Percentiles rank a stretch among this genome's conserved stretches.
These are phyloP conservation scores for Dactylellina parvicollis DNA, from an alignment of 2,329 filamentous ascomycete genomes.

Conservation along the genomic window DNA sequence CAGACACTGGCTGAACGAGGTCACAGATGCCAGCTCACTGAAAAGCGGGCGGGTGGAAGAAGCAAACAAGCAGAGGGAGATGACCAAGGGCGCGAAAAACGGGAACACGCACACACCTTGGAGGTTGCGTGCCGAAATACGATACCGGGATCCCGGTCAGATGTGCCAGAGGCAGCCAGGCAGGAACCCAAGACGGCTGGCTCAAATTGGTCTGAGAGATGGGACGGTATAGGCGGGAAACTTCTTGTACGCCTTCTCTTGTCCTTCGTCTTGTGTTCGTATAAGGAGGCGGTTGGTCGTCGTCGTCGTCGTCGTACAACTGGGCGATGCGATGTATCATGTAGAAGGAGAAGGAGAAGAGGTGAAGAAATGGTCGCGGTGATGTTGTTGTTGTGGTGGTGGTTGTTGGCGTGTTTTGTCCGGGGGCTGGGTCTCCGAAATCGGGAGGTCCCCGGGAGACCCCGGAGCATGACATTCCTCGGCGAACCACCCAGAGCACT, in stretches of 20 bases:
- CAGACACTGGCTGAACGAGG: conserved; percentile 26
- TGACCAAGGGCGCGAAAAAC: conserved; percentile 42
- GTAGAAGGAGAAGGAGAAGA: background rate
- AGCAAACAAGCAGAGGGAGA: conserved; percentile 35
- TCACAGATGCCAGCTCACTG: conserved; percentile 41
- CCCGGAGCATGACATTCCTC: background rate
- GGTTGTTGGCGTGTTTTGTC: conserved; percentile 1
- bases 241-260: background rate
- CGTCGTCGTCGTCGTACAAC: too few species aligned
- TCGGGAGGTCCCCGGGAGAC: conserved; percentile 16
- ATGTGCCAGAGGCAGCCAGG: conserved; percentile 4
- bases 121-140: conserved; percentile 35
- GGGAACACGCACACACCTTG: conserved; percentile 49
- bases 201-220: background rate
- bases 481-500: background rate
- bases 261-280: background rate
- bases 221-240: background rate
- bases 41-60: conserved; percentile 47
- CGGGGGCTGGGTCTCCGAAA: background rate
- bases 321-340: background rate
- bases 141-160: conserved; percentile 41
- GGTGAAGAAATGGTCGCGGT: background rate
- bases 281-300: too few species aligned
- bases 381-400: too few species aligned
- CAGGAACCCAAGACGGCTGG: conserved; percentile 9